Evolutionary conservation across 352 stramenopile species (phyloP).

Genomic region (Phytophthora citrophthora): DNA sequence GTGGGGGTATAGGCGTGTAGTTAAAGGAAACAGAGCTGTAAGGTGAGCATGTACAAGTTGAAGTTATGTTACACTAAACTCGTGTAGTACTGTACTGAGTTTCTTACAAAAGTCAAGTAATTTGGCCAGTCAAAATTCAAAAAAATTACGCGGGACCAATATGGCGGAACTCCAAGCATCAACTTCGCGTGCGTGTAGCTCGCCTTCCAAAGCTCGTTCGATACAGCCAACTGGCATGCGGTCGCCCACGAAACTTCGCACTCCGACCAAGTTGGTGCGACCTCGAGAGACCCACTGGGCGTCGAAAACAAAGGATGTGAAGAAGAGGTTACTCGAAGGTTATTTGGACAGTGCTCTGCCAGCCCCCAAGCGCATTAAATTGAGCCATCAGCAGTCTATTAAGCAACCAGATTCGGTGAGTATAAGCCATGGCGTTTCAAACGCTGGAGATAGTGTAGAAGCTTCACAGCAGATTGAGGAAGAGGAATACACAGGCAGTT

Average conservation of each 20-base stretch:
- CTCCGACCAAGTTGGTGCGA: slow-evolving; percentile 27
- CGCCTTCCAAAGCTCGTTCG: slow-evolving; percentile 8
- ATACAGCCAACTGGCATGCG: slow-evolving; percentile 20
- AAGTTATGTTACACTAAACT: not conserved
- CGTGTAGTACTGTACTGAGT: not conserved
- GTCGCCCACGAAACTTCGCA: slow-evolving; percentile 31
- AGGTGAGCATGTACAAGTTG: not conserved
- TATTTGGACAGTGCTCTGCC: slow-evolving; percentile 6
- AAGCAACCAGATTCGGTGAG: not conserved
- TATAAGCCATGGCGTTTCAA: not conserved
- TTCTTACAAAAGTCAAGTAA: not conserved
- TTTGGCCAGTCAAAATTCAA: not conserved
- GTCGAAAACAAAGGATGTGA: slow-evolving; percentile 21
- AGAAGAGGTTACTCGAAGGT: slow-evolving; percentile 33
- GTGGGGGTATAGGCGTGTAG: slow-evolving; percentile 34
- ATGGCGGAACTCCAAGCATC: not conserved
- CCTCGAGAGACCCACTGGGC: slow-evolving; percentile 19
- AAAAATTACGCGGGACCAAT: not conserved
- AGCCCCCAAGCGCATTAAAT: slow-evolving; percentile 25
- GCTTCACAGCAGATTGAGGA: slow-evolving; percentile 10
- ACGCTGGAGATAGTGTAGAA: slow-evolving; percentile 7
- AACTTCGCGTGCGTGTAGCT: slow-evolving; percentile 19
- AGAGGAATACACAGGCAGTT: slow-evolving; percentile 15
- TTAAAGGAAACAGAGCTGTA: not conserved
- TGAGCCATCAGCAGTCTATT: not conserved